Base-by-base conservation (phyloP, 2,329 filamentous ascomycete species). In the Fusarium mexicanum region DNA sequence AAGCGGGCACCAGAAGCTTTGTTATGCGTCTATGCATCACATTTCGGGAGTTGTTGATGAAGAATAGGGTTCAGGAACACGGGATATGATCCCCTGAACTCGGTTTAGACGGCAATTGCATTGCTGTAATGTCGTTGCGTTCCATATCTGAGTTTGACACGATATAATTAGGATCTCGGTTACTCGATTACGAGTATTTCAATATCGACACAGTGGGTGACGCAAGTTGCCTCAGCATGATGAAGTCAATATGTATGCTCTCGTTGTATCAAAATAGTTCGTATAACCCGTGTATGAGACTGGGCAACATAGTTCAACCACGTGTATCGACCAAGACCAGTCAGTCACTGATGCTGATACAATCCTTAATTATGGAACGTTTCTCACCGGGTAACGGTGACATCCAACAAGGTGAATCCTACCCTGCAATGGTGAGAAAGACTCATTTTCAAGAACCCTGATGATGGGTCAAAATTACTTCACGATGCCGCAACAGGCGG, bases 401-500 rank as follows among this genome's bases (percentile, higher is more conserved):
- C 64, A 38, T 29, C 48, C 43, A 33, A 33, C 44, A 44, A 43
- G 31, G 62, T 53, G 48, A 54, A 50, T 53, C 35, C 55, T 59
- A 55, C 69, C 62, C 64, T 68, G 43, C 40, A 31, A 33, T 47
- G 66, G 57, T 48, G 67, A 69, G 60, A 61, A 55, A 63, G 18
- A 24, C 26, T 61, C 48, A 54, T 40, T 44, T 33, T 53, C 33
- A 35, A 8, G 57, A 60, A 73, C 66, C 61, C 55, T 64, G 71
- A 41, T 47, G 26, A 62, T 54, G 61, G 55, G 44, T 40, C 51
- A 72, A 72, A 47, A 44, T 29, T 47, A 53, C 54, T 63, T 65
- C 71, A 65, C 67, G 63, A 74, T 74, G 71, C 51, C 17, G 33
- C 58, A 61, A 68, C 59, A 40, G 29, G 60, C 48, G 50, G 46